Percentiles rank a stretch among this genome's conserved stretches.
Evolutionary conservation across 129 eudicot species (phyloP).

Genomic region (Smallanthus sonchifolius): DNA sequence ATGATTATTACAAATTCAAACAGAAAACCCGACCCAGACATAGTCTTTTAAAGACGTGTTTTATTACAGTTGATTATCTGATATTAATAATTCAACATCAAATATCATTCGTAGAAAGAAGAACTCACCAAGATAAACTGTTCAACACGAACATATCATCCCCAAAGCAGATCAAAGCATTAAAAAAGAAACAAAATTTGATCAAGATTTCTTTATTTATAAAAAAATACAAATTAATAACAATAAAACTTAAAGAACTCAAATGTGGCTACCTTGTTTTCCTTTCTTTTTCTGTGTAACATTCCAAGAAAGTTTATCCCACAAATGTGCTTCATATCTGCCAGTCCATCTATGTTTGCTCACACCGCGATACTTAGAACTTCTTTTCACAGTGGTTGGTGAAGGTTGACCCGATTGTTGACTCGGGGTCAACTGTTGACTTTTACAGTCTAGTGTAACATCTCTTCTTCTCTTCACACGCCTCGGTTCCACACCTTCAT

Average conservation of each 20-base stretch:
- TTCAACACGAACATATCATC: constrained; percentile 26
- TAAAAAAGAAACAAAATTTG: constrained; percentile 30
- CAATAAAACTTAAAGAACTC: neutral
- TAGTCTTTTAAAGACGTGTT: no score
- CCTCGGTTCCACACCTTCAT: constrained; percentile 38
- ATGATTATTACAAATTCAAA: neutral
- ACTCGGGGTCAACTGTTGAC: constrained; percentile 29
- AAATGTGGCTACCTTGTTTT: constrained; percentile 52
- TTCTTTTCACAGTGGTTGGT: constrained; percentile 67
- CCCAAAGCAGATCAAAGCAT: constrained; percentile 11
- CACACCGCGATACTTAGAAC: constrained; percentile 81
- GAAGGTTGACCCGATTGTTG: constrained; percentile 37
- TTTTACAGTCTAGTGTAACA: constrained; percentile 28
- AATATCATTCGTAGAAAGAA: neutral
- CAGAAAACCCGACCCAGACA: neutral
- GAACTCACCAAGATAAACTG: constrained; percentile 88
- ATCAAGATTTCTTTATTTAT: neutral
- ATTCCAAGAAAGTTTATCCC: constrained; percentile 91
- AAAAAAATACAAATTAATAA: neutral
- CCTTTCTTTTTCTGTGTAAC: constrained; percentile 84
- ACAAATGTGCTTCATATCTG: constrained; percentile 68
- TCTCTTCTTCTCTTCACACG: constrained; percentile 63
- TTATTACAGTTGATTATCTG: no score
- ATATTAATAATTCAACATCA: neutral
- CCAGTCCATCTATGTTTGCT: constrained; percentile 85